Evolutionary conservation across 1,139 yeast genomes (phyloP), one percentile per base, ranked within the genome.

Genomic region (Pichia sp.): DNA sequence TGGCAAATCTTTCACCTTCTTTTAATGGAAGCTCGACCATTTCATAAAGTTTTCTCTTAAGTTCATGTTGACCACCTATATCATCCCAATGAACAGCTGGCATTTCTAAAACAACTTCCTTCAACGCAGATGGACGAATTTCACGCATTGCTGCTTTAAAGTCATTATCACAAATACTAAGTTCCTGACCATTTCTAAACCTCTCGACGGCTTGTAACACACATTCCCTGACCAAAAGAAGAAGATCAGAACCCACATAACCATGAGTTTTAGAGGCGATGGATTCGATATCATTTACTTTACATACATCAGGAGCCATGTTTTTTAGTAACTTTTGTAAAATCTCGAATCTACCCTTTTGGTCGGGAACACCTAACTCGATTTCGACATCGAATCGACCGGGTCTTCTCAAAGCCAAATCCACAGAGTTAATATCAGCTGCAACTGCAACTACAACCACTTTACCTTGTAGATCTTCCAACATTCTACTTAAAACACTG

Each of bases 1-100:
- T 68, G 21, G 68, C 68, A 59, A 91, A 91, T 0, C 95, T 71
- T 1, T 76, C 86, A 0, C 88, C 74, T 1, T 94, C 94, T 44
- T 83, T 83, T 28, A 93, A 64, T 0, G 99, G 99, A 54, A 94
- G 68, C 55, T 88, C 95, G 18, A 91, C 91, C 60, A 93, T 93
- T 57, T 91, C 98, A 30, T 74, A 74, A 51, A 91, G 71, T 54
- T 88, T 84, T 46, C 71, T 71, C 56, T 91, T 91, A 44, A 91
- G 69, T 17, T 76, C 80, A 18, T 81, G 79, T 60, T 91, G 97
- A 1, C 99, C 99, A 17, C 98, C 98, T 52, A 91, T 89, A 62
- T 93, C 98, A 12, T 77, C 66, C 98, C 98, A 91, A 49, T 75
- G 72, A 1, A 89, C 95, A 55, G 86, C 84, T 4, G 98, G 97